Evolutionary conservation across 257 asterid genomes (phyloP).

Genomic region (Penstemon barbatus): DNA sequence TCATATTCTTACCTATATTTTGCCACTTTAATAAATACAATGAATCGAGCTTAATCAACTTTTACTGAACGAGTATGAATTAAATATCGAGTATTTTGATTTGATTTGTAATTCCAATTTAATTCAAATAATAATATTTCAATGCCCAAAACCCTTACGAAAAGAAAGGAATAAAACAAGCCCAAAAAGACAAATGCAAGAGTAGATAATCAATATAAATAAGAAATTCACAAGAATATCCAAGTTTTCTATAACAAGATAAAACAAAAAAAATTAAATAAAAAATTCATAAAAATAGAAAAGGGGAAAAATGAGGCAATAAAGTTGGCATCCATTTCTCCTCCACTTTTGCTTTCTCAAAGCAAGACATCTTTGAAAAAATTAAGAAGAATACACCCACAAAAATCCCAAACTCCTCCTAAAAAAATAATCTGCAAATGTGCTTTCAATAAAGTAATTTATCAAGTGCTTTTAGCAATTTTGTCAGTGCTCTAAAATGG

Average conservation of each 20-base stretch:
- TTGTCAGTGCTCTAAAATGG: background rate
- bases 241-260: background rate
- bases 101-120: too few relatives aligned
- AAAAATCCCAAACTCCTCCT: slow-evolving; percentile 20
- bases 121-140: background rate
- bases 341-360: slow-evolving; percentile 37
- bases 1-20: background rate
- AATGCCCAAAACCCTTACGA: background rate
- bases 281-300: background rate
- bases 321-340: slow-evolving; percentile 27
- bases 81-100: too few relatives aligned
- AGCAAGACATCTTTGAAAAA: slow-evolving; percentile 27
- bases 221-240: background rate
- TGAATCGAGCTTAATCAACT: too few relatives aligned
- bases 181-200: slow-evolving; percentile 22
- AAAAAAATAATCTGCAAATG: background rate
- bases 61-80: too few relatives aligned
- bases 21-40: background rate
- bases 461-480: background rate
- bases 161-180: slow-evolving; percentile 18
- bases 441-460: slow-evolving; percentile 24
- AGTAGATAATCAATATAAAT: slow-evolving; percentile 4
- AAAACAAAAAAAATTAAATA: background rate
- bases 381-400: slow-evolving; percentile 15
- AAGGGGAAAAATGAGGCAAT: slow-evolving; percentile 15